phyloP scores from a whole-genome alignment of 495 filamentous ascomycete genomes.

The Annulohypoxylon bovei region DNA sequence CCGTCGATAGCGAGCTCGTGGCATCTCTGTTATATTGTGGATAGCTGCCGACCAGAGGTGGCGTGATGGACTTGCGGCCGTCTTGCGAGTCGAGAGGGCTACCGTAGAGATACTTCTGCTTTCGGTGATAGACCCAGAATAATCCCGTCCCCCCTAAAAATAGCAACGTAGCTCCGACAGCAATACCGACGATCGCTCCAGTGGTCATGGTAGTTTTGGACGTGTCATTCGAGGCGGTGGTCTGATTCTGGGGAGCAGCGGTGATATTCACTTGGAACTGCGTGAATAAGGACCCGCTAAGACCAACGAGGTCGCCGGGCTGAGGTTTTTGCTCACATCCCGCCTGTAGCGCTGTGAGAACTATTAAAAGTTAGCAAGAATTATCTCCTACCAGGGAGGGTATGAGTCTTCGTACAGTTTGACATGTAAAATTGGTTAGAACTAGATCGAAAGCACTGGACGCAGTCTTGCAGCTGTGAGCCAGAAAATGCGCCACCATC shows the following conservation, averaged over 20 bases:
- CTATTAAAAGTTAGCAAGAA: conserved; percentile 36
- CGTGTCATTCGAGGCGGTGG: conserved; percentile 18
- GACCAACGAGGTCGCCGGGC: conserved; percentile 45
- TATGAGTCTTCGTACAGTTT: conserved; percentile 42
- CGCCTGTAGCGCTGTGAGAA: conserved; percentile 51
- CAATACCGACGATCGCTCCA: conserved; percentile 59
- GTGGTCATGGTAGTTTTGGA: conserved; percentile 46
- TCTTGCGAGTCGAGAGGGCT: conserved; percentile 20
- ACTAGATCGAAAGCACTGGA: conserved; percentile 45
- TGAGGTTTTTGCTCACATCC: conserved; percentile 54
- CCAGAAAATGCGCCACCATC: conserved; percentile 31
- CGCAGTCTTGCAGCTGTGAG: conserved; percentile 36
- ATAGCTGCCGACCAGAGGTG: conserved; percentile 27
- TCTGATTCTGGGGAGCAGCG: conserved; percentile 30
- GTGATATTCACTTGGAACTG: conserved; percentile 49
- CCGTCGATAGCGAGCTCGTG: conserved; percentile 5
- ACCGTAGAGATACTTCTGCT: conserved; percentile 44
- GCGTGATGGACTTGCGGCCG: conserved; percentile 34
- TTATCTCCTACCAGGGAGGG: neutral
- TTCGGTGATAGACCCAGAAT: conserved; percentile 55
- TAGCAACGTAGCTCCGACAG: conserved; percentile 49
- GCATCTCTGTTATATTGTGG: conserved; percentile 3
- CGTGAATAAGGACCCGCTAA: conserved; percentile 50
- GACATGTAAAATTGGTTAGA: conserved; percentile 42
- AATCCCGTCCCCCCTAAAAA: conserved; percentile 51